Percentiles rank a stretch among this genome's conserved stretches.
These are phyloP conservation scores for Acanthamoeba polyphaga DNA, from an alignment of 208 protist species.

Conservation along the genomic window DNA sequence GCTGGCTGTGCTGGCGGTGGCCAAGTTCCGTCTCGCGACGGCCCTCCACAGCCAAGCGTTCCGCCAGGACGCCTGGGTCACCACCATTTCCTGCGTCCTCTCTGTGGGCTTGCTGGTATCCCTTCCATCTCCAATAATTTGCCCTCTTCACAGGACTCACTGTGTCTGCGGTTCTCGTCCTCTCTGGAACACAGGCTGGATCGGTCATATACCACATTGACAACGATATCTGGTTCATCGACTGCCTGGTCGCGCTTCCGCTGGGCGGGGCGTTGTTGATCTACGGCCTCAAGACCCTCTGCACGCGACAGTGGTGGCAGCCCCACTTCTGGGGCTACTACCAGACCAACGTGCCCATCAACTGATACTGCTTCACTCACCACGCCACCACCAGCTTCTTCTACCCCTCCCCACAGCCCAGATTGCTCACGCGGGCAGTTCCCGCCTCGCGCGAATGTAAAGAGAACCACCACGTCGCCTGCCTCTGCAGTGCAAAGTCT, in stretches of 20 bases:
- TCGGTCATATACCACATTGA: constrained; percentile 23
- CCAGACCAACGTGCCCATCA: constrained; percentile 4
- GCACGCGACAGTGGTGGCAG: constrained; percentile 35
- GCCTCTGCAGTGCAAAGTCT: too few species aligned
- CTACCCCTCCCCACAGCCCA: too few species aligned
- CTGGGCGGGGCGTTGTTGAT: not conserved
- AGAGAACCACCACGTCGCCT: too few species aligned
- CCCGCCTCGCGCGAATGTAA: too few species aligned
- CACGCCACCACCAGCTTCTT: too few species aligned
- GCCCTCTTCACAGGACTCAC: not conserved
- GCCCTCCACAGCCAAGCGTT: constrained; percentile 14
- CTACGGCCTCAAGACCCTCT: constrained; percentile 49
- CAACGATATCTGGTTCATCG: constrained; percentile 59
- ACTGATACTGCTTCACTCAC: not conserved
- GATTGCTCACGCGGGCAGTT: too few species aligned
- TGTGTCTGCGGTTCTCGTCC: not conserved
- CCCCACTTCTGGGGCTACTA: constrained; percentile 66
- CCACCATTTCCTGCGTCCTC: constrained; percentile 43
- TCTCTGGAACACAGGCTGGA: not conserved
- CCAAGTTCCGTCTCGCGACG: constrained; percentile 39
- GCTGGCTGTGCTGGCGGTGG: constrained; percentile 34
- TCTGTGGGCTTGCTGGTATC: constrained; percentile 15
- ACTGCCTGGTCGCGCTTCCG: constrained; percentile 38
- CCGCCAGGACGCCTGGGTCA: constrained; percentile 59
- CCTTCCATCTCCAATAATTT: not conserved